These are phyloP conservation scores for Emergomyces orientalis DNA, from an alignment of 2,329 filamentous ascomycete species.

Conservation along the genomic window DNA sequence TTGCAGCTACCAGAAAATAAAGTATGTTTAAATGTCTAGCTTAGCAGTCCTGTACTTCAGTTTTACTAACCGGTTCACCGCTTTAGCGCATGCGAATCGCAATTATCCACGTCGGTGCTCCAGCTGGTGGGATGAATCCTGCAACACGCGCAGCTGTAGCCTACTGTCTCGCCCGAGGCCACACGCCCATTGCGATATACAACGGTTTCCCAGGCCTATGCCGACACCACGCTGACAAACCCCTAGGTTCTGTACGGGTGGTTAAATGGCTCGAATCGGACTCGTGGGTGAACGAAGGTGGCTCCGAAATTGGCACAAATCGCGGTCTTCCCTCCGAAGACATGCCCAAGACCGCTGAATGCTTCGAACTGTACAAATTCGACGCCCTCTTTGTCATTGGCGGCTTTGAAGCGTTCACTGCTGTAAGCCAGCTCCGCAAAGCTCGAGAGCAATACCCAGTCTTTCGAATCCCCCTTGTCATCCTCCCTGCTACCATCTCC, in stretches of 20 bases:
- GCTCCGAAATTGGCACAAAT: slow-evolving; percentile 97
- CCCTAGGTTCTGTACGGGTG: slow-evolving; percentile 70
- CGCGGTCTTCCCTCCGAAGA: slow-evolving; percentile 83
- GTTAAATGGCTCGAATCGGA: slow-evolving; percentile 93
- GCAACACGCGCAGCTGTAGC: slow-evolving; percentile 87
- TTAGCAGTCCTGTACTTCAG: background rate
- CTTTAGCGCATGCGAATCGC: slow-evolving; percentile 75
- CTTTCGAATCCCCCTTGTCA: slow-evolving; percentile 83
- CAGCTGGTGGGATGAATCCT: slow-evolving; percentile 96
- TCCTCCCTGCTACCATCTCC: slow-evolving; percentile 92
- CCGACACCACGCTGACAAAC: slow-evolving; percentile 77
- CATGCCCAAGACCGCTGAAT: slow-evolving; percentile 69
- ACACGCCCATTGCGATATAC: slow-evolving; percentile 84
- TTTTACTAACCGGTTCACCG: background rate
- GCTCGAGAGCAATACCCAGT: slow-evolving; percentile 68
- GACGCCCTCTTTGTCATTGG: slow-evolving; percentile 88
- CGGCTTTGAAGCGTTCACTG: slow-evolving; percentile 93
- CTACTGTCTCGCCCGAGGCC: slow-evolving; percentile 85
- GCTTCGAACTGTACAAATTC: slow-evolving; percentile 78
- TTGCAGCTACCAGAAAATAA: slow-evolving; percentile 60
- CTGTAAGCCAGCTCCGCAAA: slow-evolving; percentile 76
- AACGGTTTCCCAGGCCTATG: slow-evolving; percentile 94
- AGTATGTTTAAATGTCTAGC: slow-evolving; percentile 38
- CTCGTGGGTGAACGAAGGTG: slow-evolving; percentile 89
- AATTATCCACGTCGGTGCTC: slow-evolving; percentile 93